Evolutionary conservation across 805 yeast genomes (phyloP).

Genomic region (Danielia reshetovae): DNA sequence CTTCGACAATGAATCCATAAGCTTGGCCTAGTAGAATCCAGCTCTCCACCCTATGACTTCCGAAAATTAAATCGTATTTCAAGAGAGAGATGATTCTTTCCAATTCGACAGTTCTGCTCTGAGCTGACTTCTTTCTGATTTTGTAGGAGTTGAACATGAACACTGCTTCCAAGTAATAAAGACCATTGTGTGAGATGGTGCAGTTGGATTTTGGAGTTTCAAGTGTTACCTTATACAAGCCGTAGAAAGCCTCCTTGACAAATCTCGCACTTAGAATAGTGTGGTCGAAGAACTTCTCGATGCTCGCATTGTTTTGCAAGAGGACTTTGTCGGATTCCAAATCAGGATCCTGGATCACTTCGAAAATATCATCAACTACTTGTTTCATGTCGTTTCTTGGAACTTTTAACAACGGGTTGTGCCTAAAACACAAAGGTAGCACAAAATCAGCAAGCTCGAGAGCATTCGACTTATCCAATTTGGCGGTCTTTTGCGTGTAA

Average conservation of each 20-base stretch:
- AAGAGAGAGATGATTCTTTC: slow-evolving; percentile 68
- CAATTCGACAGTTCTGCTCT: slow-evolving; percentile 77
- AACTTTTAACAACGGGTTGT: slow-evolving; percentile 54
- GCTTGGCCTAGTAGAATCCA: slow-evolving; percentile 86
- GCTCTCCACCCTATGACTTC: slow-evolving; percentile 68
- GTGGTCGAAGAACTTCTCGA: slow-evolving; percentile 47
- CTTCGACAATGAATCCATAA: slow-evolving; percentile 75
- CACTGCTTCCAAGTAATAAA: slow-evolving; percentile 68
- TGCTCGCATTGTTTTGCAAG: slow-evolving; percentile 39
- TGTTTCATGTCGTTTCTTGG: slow-evolving; percentile 70
- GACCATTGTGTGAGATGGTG: slow-evolving; percentile 45
- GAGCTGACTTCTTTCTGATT: slow-evolving; percentile 69
- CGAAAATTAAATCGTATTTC: slow-evolving; percentile 61
- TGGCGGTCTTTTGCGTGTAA: slow-evolving; percentile 28
- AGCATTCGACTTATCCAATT: slow-evolving; percentile 27
- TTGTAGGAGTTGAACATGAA: slow-evolving; percentile 65
- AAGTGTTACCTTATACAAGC: slow-evolving; percentile 34
- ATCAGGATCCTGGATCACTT: slow-evolving; percentile 66
- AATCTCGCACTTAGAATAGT: slow-evolving; percentile 41
- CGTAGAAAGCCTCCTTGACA: slow-evolving; percentile 50
- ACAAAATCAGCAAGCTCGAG: slow-evolving; percentile 44
- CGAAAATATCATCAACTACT: slow-evolving; percentile 67
- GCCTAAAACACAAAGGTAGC: slow-evolving; percentile 50
- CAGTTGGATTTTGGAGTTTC: slow-evolving; percentile 18
- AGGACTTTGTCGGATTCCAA: slow-evolving; percentile 38